A percentile compares a stretch with the other conserved stretches of the same genome.
phyloP scores from a whole-genome alignment of 768 basidiomycete species.

The Strobilomyces confusus region DNA sequence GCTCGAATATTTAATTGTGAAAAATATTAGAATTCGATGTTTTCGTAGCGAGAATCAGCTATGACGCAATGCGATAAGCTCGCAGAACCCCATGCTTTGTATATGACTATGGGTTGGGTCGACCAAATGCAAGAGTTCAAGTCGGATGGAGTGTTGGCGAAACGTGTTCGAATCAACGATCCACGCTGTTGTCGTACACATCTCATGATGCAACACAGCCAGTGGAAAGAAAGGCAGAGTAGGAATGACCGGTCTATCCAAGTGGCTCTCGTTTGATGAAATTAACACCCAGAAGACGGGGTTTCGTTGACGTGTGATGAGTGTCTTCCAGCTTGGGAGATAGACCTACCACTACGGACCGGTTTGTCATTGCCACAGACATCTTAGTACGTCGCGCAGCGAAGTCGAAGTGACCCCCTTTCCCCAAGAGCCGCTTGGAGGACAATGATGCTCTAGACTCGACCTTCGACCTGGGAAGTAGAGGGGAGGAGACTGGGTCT shows the following conservation, averaged over 20 bases:
- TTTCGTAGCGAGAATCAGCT: not conserved
- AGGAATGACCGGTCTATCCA: constrained; percentile 1
- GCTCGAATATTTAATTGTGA: constrained; percentile 1
- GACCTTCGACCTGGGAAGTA: constrained; percentile 8
- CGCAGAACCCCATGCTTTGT: not conserved
- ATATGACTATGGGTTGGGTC: not conserved
- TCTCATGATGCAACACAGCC: constrained; percentile 5
- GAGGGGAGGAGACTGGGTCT: not conserved
- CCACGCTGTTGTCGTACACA: constrained; percentile 7
- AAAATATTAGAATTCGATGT: not conserved
- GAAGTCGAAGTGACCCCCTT: constrained; percentile 8
- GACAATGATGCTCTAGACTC: constrained; percentile 8
- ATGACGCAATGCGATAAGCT: not conserved
- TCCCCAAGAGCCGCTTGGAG: constrained; percentile 3
- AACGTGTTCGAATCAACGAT: not conserved
- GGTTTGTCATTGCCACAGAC: constrained; percentile 12
- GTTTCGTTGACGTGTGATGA: constrained; percentile 1
- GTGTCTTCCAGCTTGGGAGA: constrained; percentile 2
- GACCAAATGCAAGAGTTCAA: not conserved
- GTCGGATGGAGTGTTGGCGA: not conserved
- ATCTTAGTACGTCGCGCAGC: not conserved
- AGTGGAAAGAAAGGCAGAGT: not conserved
- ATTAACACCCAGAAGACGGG: constrained; percentile 9
- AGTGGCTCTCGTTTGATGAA: constrained; percentile 8
- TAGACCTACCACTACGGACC: not conserved